Percentiles rank a stretch among this genome's conserved stretches.
These are phyloP conservation scores for Cardiospermum halicacabum DNA, from an alignment of 345 rosid species.

Conservation along the genomic window DNA sequence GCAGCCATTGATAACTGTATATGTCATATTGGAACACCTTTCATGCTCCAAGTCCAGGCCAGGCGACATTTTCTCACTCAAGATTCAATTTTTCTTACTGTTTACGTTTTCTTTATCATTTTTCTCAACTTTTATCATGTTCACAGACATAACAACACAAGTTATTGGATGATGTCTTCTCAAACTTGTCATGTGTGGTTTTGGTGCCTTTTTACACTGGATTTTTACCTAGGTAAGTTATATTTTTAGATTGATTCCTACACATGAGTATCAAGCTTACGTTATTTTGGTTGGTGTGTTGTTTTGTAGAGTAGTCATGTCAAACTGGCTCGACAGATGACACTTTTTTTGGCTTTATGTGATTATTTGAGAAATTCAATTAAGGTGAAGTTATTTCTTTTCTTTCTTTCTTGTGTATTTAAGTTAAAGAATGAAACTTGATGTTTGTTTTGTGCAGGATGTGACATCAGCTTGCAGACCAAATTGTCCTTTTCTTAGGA, in stretches of 20 bases:
- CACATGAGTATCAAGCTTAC: conserved; percentile 1
- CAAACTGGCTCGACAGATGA: conserved; percentile 97
- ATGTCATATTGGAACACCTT: conserved; percentile 51
- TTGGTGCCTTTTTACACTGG: conserved; percentile 97
- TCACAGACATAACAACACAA: conserved; percentile 61
- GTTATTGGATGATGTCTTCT: conserved; percentile 72
- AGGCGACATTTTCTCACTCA: too few species aligned
- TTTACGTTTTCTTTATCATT: background rate
- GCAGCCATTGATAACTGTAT: conserved; percentile 63
- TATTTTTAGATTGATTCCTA: conserved; percentile 6
- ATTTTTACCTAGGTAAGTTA: conserved; percentile 85
- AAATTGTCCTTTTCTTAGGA: conserved; percentile 79
- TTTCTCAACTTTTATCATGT: background rate
- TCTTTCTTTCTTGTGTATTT: background rate
- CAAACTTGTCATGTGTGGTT: conserved; percentile 82
- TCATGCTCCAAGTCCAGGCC: conserved; percentile 83
- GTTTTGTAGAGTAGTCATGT: conserved; percentile 90
- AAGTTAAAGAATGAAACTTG: conserved; percentile 5
- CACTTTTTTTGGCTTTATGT: conserved; percentile 90
- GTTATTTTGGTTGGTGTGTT: conserved; percentile 14
- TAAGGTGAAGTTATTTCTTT: conserved; percentile 54
- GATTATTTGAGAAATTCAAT: conserved; percentile 83
- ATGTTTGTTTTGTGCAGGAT: conserved; percentile 47
- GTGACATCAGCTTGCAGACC: conserved; percentile 94
- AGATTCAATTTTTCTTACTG: conserved; percentile 6